Evolutionary conservation across 768 basidiomycete genomes (phyloP).

Genomic region (Termitomyces sp.): DNA sequence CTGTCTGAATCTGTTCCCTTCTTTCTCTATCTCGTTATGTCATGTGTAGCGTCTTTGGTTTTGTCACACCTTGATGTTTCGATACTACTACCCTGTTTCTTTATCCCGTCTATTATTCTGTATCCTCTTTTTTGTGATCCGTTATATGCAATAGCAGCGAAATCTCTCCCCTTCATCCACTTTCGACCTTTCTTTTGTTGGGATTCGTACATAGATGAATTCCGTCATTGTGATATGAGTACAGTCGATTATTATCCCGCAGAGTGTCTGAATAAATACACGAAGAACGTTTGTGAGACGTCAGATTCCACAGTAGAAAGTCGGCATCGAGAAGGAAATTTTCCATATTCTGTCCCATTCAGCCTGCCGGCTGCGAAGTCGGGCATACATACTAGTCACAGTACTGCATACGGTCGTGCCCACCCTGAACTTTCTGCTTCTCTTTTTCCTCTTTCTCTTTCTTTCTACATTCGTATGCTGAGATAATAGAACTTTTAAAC

Average conservation of each 20-base stretch:
- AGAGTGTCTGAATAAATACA: too few relatives aligned
- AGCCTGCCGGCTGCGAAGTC: too few relatives aligned
- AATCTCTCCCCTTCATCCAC: background rate
- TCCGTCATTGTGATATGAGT: background rate
- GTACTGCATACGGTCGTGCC: too few relatives aligned
- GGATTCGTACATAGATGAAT: background rate
- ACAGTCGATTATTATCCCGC: background rate
- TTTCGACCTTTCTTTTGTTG: background rate
- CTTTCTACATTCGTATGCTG: too few relatives aligned
- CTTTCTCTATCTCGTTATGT: constrained; percentile 10
- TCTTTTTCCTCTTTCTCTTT: too few relatives aligned
- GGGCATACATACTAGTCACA: too few relatives aligned
- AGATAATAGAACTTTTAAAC: too few relatives aligned
- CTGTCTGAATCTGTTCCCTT: constrained; percentile 9
- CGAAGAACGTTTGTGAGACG: too few relatives aligned
- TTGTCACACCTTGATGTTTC: constrained; percentile 12
- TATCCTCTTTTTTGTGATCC: background rate
- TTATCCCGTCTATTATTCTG: background rate
- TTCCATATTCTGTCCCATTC: too few relatives aligned
- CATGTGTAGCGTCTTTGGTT: constrained; percentile 11
- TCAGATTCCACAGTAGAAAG: too few relatives aligned
- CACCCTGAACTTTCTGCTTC: too few relatives aligned
- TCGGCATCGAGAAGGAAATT: too few relatives aligned
- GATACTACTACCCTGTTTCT: background rate
- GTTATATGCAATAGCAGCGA: background rate